Evolutionary conservation across 371 early-diverging fungal genomes (phyloP).

Genomic region (Coemansia sp.): DNA sequence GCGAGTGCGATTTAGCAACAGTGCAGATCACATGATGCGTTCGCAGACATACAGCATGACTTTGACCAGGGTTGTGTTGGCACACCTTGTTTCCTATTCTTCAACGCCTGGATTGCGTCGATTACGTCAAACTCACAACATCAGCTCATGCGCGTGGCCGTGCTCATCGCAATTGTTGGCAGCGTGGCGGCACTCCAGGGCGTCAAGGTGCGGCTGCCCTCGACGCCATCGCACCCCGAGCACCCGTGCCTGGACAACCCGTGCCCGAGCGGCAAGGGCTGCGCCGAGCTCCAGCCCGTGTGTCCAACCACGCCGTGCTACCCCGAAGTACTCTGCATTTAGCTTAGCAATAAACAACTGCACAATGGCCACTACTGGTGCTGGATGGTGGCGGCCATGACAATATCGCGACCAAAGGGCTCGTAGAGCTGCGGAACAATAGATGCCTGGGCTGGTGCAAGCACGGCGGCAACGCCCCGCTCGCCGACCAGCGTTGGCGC

Average conservation of each 20-base stretch:
- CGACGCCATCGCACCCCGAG: constrained; percentile 1
- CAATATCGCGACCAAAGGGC: constrained; percentile 15
- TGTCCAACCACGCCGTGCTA: constrained; percentile 8
- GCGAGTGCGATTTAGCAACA: too few relatives aligned
- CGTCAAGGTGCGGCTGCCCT: not conserved
- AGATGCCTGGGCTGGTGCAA: not conserved
- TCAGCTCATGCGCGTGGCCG: not conserved
- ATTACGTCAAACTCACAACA: not conserved
- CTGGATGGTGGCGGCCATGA: constrained; percentile 1
- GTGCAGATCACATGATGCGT: too few relatives aligned
- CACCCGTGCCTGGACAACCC: constrained; percentile 7
- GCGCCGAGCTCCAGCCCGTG: constrained; percentile 10
- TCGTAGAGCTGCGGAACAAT: constrained; percentile 14
- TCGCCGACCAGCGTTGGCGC: constrained; percentile 72
- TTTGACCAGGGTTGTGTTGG: too few relatives aligned
- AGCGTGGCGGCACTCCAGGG: not conserved
- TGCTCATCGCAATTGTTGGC: not conserved
- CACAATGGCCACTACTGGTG: not conserved
- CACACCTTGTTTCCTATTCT: too few relatives aligned
- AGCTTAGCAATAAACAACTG: not conserved
- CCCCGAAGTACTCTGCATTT: constrained; percentile 5
- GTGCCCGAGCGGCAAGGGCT: constrained; percentile 1
- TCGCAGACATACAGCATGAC: too few relatives aligned
- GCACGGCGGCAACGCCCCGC: constrained; percentile 58
- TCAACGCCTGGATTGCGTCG: too few relatives aligned